Evolutionary conservation across 2,329 filamentous ascomycete genomes (phyloP), one percentile per base, ranked within the genome.

Genomic region (Apiospora saccharicola): DNA sequence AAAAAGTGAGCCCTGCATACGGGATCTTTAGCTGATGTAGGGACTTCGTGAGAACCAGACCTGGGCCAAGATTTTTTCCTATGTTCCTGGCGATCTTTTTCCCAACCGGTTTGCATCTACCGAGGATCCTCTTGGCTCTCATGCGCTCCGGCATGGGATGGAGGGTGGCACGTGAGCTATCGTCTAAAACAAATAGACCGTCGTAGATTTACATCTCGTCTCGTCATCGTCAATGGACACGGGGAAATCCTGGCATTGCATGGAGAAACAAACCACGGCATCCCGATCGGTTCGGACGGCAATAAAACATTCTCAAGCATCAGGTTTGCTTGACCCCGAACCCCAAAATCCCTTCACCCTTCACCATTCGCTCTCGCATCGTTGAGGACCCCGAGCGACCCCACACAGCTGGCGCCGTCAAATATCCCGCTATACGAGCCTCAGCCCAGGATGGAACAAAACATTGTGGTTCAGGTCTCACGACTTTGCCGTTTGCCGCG

Each of bases 61-160:
- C 30, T 37, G 37, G 30, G 30, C 53, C 53, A 61, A 61, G 53
- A 10, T 37, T 30, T 61, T 53, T 30, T 19, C 22, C 22, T 19
- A 37, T 19, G 57, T 64, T 22, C 57, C 57, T 64, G 57, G 22
- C 57, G 57, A 64, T 64, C 57, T 41, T 34, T 64, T 64, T 37
- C 57, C 57, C 34, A 64, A 64, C 57, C 34, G 57, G 57, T 64
- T 64, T 41, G 34, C 22, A 64, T 64, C 57, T 64, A 64, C 57
- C 57, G 57, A 64, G 19, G 30, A 41, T 41, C 12, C 30, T n/a
- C 57, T 64, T 41, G 57, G 57, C 57, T n/a, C 57, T 64, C 34
- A 64, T 64, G 57, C 57, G 57, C 30, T 64, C 34, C 19, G 34
- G 57, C 22, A 41, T 41, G 4, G 14, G 30, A 64, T 61, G 30